Conservation (phyloP, 768 basidiomycete genomes). For the Pulveroboletus sp. region DNA sequence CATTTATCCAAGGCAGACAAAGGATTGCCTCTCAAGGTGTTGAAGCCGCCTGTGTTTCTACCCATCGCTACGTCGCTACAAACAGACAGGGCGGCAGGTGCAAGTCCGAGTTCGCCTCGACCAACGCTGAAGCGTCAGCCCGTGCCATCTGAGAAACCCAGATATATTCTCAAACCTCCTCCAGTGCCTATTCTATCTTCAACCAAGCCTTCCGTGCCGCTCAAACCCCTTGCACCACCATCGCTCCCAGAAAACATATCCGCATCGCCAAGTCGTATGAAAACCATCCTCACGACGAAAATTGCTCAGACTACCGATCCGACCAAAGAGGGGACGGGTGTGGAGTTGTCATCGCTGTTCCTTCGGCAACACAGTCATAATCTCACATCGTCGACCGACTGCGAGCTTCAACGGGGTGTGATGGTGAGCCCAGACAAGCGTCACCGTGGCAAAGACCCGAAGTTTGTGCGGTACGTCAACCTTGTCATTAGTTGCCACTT, state of each 20-base stretch:
- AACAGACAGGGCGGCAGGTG: background rate
- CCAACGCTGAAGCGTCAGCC: constrained; percentile 9
- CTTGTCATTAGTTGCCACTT: background rate
- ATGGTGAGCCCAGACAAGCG: constrained; percentile 57
- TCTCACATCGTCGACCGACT: constrained; percentile 34
- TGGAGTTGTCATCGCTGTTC: constrained; percentile 50
- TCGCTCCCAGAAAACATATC: constrained; percentile 15
- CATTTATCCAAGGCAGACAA: constrained; percentile 2
- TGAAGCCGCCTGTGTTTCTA: constrained; percentile 15
- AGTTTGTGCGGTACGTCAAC: constrained; percentile 43
- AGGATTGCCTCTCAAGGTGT: constrained; percentile 7
- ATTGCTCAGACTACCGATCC: constrained; percentile 51
- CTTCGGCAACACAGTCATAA: constrained; percentile 42
- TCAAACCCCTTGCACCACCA: constrained; percentile 30
- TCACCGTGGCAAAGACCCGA: constrained; percentile 38
- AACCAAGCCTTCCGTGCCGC: constrained; percentile 9
- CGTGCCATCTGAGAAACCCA: constrained; percentile 13
- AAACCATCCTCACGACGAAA: constrained; percentile 48
- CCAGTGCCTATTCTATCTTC: constrained; percentile 13
- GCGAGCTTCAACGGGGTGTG: constrained; percentile 45
- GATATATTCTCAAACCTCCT: constrained; percentile 28
- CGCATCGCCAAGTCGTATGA: constrained; percentile 32
- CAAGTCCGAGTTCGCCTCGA: constrained; percentile 1
- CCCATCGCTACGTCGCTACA: background rate
- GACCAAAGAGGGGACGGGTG: constrained; percentile 44